phyloP scores from a whole-genome alignment of 2,329 filamentous ascomycete species.

The Verticillium klebahnii region DNA sequence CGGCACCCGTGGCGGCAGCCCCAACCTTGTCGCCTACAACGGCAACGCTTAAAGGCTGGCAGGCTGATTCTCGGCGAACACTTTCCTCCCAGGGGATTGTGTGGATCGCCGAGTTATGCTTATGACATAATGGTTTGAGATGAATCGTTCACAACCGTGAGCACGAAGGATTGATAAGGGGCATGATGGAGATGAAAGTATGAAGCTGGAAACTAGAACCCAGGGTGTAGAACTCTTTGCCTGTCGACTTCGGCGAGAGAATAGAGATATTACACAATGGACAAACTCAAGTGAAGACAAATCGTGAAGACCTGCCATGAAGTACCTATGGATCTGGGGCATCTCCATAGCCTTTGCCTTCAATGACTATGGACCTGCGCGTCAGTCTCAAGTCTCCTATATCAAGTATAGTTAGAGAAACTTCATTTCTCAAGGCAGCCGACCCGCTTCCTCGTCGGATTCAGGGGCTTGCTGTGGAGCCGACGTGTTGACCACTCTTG shows the following conservation, averaged over 20 bases:
- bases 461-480: too few relatives aligned
- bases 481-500: too few relatives aligned
- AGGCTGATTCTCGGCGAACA: background rate
- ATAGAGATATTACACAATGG: too few relatives aligned
- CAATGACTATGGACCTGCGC: too few relatives aligned
- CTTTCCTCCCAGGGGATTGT: background rate
- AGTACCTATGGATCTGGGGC: too few relatives aligned
- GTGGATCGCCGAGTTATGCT: background rate
- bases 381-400: too few relatives aligned
- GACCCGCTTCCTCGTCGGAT: too few relatives aligned
- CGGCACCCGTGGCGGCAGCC: conserved; percentile 35
- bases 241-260: background rate
- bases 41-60: conserved; percentile 19
- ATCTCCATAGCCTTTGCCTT: too few relatives aligned
- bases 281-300: too few relatives aligned
- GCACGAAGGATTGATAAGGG: background rate
- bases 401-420: too few relatives aligned
- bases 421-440: too few relatives aligned
- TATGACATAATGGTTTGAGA: background rate
- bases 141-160: background rate
- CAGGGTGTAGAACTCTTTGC: background rate
- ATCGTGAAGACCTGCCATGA: too few relatives aligned
- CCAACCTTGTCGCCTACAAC: conserved; percentile 54
- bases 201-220: background rate
- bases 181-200: background rate